phyloP scores from a whole-genome alignment of 176 grass and related monocot species.

The Musa acuminata region DNA sequence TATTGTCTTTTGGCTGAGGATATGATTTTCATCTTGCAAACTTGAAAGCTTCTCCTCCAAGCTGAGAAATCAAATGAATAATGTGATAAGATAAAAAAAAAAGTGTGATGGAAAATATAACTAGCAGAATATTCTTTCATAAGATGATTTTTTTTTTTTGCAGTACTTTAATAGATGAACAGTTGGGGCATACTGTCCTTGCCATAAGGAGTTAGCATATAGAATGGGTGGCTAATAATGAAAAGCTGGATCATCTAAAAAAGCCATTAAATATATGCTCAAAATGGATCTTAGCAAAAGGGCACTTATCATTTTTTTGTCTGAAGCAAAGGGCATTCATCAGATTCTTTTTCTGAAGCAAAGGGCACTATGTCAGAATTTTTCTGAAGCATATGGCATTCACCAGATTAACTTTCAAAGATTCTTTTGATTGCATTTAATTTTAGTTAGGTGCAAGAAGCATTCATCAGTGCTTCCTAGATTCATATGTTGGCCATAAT shows the following conservation, averaged over 20 bases:
- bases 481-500: too few relatives aligned
- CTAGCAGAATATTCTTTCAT: background rate
- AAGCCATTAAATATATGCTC: too few relatives aligned
- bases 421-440: too few relatives aligned
- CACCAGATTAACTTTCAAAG: too few relatives aligned
- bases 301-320: background rate
- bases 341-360: too few relatives aligned
- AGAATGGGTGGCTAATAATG: too few relatives aligned
- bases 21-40: conserved; percentile 83
- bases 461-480: too few relatives aligned
- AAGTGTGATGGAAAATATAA: conserved; percentile 4
- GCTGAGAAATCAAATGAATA: conserved; percentile 31
- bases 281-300: background rate
- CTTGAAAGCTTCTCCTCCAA: conserved; percentile 76
- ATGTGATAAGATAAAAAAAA: background rate
- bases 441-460: too few relatives aligned
- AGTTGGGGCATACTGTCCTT: background rate
- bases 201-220: background rate
- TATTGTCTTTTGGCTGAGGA: conserved; percentile 75
- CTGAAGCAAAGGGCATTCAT: background rate
- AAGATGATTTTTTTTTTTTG: background rate
- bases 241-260: too few relatives aligned
- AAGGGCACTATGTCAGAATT: too few relatives aligned
- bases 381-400: too few relatives aligned
- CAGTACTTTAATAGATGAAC: background rate